phyloP scores from a whole-genome alignment of 2,329 filamentous ascomycete genomes.

The Septoria petroselini region DNA sequence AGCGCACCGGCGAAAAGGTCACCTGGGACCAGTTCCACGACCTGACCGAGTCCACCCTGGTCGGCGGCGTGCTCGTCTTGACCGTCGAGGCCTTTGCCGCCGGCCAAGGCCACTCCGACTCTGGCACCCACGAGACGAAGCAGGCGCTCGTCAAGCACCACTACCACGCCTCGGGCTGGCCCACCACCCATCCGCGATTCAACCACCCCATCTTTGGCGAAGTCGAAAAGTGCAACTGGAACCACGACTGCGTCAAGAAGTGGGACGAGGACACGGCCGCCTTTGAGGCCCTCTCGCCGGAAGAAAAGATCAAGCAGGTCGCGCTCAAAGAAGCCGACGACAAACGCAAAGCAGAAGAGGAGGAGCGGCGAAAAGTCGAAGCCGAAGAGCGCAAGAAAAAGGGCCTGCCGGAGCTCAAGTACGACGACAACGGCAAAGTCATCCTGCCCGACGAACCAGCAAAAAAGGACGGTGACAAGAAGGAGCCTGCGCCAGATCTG shows the following conservation, averaged over 20 bases:
- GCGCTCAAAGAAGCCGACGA: conserved; percentile 28
- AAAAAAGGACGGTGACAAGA: conserved; percentile 9
- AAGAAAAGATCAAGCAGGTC: conserved; percentile 56
- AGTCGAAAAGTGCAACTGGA: conserved; percentile 70
- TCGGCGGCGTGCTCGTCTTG: conserved; percentile 63
- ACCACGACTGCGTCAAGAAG: conserved; percentile 58
- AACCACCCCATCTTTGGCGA: conserved; percentile 67
- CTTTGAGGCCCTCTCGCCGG: conserved; percentile 57
- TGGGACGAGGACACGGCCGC: conserved; percentile 65
- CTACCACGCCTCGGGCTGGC: conserved; percentile 73
- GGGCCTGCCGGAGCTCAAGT: conserved; percentile 17
- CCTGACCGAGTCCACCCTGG: conserved; percentile 62
- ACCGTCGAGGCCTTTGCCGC: conserved; percentile 71
- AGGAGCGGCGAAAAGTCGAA: conserved; percentile 23
- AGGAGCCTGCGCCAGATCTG: conserved; percentile 9
- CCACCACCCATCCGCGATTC: conserved; percentile 62
- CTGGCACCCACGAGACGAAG: conserved; percentile 65
- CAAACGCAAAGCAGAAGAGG: conserved; percentile 26
- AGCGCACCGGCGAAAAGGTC: conserved; percentile 46
- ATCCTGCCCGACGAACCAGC: conserved; percentile 8
- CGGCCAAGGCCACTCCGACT: conserved; percentile 70
- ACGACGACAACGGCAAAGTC: conserved; percentile 11
- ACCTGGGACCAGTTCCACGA: conserved; percentile 66
- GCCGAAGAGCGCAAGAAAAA: conserved; percentile 24
- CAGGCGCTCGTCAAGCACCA: conserved; percentile 69